phyloP scores from a whole-genome alignment of 2,329 filamentous ascomycete species.

The Fusarium mangiferae region DNA sequence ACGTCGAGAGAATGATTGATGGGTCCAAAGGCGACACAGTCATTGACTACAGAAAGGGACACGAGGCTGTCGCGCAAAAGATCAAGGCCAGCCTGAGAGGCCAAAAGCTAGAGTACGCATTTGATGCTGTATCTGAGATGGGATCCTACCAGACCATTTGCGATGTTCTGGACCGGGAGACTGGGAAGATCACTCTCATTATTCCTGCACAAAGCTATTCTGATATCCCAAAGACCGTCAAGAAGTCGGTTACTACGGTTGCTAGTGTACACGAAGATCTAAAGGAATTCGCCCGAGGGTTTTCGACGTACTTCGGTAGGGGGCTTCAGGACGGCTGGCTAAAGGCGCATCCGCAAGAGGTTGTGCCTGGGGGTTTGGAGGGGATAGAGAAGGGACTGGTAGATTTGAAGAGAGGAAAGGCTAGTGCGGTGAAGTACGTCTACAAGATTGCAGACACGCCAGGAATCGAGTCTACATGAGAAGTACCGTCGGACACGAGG shows the following conservation, averaged over 20 bases:
- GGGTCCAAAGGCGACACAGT: conserved; percentile 17
- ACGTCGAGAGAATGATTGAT: conserved; percentile 19
- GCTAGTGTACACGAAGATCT: conserved; percentile 21
- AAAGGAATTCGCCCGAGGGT: conserved; percentile 7
- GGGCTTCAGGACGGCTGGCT: conserved; percentile 19
- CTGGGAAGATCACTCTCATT: conserved; percentile 20
- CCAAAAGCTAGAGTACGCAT: background rate
- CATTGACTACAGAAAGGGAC: conserved; percentile 24
- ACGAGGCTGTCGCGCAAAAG: background rate
- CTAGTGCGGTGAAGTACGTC: conserved; percentile 23
- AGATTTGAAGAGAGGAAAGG: conserved; percentile 1
- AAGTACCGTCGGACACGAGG: rapidly evolving
- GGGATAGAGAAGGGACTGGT: conserved; percentile 8
- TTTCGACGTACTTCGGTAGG: background rate
- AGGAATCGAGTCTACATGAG: background rate
- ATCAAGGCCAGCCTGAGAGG: background rate
- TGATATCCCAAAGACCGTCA: conserved; percentile 21
- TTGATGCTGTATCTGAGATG: conserved; percentile 25
- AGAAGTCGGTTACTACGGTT: conserved; percentile 18
- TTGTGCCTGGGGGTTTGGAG: conserved; percentile 11
- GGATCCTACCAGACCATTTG: conserved; percentile 32
- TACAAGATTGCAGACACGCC: conserved; percentile 21
- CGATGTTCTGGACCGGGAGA: background rate
- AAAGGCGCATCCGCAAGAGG: conserved; percentile 17
- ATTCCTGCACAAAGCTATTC: conserved; percentile 24